Base-by-base conservation (phyloP, 768 basidiomycete genomes). In the Cystofilobasidium capitatum region DNA sequence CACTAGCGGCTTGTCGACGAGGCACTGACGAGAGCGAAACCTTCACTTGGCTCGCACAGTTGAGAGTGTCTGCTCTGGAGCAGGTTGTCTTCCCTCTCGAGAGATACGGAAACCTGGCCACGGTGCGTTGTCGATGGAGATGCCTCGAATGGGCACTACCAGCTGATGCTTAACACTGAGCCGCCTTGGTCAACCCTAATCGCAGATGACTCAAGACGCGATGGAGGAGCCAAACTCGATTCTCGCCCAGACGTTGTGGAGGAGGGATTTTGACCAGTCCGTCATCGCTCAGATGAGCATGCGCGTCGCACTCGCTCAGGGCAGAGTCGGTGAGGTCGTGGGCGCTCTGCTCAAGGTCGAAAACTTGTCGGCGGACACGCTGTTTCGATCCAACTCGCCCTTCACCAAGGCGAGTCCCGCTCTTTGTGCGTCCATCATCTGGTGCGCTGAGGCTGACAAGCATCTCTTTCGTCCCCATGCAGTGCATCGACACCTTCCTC, bases 401-500 rank as follows among this genome's bases (percentile, higher is more conserved):
- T 75, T 82, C 54, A 82, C 82, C 35, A 82, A 81, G 73, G 63
- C 44, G 0, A 40, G 61, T 10, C 37, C 33, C 22, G 16, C 22
- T 17, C 16, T 40, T 24, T 36, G 33, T 35, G 33, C 36, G 10
- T 42, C 10, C 40, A 10, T 10, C 40, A 10, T 42, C 40, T 10
- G 10, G 40, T 10, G 40, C 40, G 40, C 40, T 42, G 40, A 42
- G 40, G 40, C n/a, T n/a, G n/a, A n/a, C n/a, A n/a, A 42, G 10
- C 20, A 10, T 10, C 40, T 42, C 40, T 10, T 20, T 20, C 10
- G 84, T 86, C 33, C 83, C 91, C 78, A 89, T 91, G 72, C 78
- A 85, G 7, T 85, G 84, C 72, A 89, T 93, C 84, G 80, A 81
- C n/a, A 85, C 84, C 79, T 88, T 90, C 72, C 89, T 89, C n/a